Evolutionary conservation across 2,329 filamentous ascomycete genomes (phyloP).

Genomic region (Penicillium sp.): DNA sequence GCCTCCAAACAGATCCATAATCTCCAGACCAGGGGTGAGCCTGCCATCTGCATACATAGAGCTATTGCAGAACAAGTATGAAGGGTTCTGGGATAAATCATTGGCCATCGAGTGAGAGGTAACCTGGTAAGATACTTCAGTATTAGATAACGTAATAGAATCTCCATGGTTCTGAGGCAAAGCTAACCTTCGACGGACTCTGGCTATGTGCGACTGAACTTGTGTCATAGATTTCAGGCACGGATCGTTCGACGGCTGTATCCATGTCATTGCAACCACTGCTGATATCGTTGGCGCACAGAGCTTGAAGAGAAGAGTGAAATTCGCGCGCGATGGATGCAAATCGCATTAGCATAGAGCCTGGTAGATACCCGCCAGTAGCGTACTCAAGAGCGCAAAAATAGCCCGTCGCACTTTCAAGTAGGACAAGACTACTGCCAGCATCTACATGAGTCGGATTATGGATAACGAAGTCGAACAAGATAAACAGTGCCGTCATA

Average conservation of each 20-base stretch:
- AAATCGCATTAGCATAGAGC: background rate
- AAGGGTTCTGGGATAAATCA: background rate
- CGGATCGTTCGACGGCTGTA: background rate
- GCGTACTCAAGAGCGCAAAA: background rate
- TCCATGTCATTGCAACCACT: background rate
- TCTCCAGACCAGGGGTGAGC: background rate
- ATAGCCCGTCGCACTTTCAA: background rate
- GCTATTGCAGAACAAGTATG: background rate
- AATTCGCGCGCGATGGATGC: background rate
- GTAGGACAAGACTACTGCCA: background rate
- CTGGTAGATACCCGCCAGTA: background rate
- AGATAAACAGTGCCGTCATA: background rate
- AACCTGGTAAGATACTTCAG: background rate
- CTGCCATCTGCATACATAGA: background rate
- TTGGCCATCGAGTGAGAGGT: background rate
- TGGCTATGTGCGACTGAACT: background rate
- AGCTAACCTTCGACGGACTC: background rate
- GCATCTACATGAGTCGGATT: background rate
- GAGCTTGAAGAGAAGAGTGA: background rate
- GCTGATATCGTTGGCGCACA: background rate
- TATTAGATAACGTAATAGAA: background rate
- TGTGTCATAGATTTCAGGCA: background rate
- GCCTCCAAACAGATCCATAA: background rate
- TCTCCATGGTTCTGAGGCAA: background rate
- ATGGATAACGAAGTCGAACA: background rate